Evolutionary conservation across 2,329 filamentous ascomycete species (phyloP).

Genomic region (Allantophomopsis cytisporea): DNA sequence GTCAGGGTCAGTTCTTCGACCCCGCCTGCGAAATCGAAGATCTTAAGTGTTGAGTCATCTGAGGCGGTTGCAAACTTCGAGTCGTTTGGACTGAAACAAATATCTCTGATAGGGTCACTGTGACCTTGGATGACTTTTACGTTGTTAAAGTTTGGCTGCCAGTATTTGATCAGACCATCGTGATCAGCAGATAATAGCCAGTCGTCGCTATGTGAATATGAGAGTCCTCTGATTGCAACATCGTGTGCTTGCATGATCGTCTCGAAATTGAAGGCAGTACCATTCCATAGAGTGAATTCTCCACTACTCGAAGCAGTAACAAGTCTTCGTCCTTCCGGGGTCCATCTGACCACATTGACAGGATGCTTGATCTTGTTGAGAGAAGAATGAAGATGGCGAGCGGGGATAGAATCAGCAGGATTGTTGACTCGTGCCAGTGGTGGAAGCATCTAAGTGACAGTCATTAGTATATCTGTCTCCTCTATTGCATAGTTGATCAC

Average conservation of each 20-base stretch:
- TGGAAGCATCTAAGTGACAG: slow-evolving; percentile 58
- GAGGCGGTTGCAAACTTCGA: slow-evolving; percentile 93
- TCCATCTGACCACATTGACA: slow-evolving; percentile 95
- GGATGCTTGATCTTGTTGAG: slow-evolving; percentile 97
- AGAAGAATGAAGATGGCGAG: slow-evolving; percentile 95
- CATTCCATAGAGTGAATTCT: slow-evolving; percentile 98
- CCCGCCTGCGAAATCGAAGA: slow-evolving; percentile 88
- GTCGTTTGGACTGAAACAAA: slow-evolving; percentile 89
- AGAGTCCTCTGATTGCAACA: slow-evolving; percentile 66
- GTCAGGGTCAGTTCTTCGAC: slow-evolving; percentile 71
- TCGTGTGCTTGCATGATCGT: slow-evolving; percentile 98
- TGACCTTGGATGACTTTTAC: slow-evolving; percentile 91
- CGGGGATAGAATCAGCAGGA: slow-evolving; percentile 77
- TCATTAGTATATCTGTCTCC: background rate
- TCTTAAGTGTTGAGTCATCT: slow-evolving; percentile 85
- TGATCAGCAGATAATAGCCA: slow-evolving; percentile 96
- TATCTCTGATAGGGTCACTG: slow-evolving; percentile 74
- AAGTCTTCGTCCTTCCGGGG: slow-evolving; percentile 81
- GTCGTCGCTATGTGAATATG: slow-evolving; percentile 91
- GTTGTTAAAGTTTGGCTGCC: slow-evolving; percentile 98
- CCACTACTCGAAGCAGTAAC: slow-evolving; percentile 92
- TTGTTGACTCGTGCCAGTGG: slow-evolving; percentile 62
- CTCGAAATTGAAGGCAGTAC: slow-evolving; percentile 97
- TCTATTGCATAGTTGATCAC: too few relatives aligned
- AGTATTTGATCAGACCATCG: slow-evolving; percentile 93